Base-by-base conservation (phyloP, 768 basidiomycete genomes). In the Xanthoconium stramineum region DNA sequence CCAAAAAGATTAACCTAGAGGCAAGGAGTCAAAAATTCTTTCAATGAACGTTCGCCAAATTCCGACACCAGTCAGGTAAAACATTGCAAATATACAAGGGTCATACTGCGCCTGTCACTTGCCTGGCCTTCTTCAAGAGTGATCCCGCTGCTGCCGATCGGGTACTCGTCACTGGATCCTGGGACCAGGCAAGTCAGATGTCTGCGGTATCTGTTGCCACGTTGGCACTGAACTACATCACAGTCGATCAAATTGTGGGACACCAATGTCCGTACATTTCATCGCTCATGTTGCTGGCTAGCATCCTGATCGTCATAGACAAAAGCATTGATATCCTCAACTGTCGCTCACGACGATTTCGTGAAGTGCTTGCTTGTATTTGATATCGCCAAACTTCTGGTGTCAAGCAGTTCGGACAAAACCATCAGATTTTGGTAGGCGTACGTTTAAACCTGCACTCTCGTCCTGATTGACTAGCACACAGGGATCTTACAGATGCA, bases 381-480 rank as follows among this genome's bases (percentile, higher is more conserved):
- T 20, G 83, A 89, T 3, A 72, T 79, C 5, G 76, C 85, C 9
- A 72, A 76, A 11, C 72, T 98, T 6, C 75, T 98, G 35, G 76
- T 94, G 15, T 95, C 95, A 1, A 89, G 89, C 29, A 84, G 93
- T 42, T 96, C 96, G 3, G 96, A 99, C 72, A 94, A 94, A 66
- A 81, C 84, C 28, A 75, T 96, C 29, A 82, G 91, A 57, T 78
- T 97, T 64, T 98, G 95, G 95, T 94, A 69, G 55, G 81, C 71
- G 17, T 11, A 30, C 20, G 29, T 51, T 40, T 11, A 30, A 47
- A 8, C 48, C 37, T 36, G 1, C 3, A 5, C 19, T 12, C n/a
- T 24, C 2, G 15, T 53, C 17, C 28, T 30, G 17, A 56, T 50
- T 36, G n/a, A 29, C n/a, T 53, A 29, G 48, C 6, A 5, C 12